Evolutionary conservation across 805 yeast genomes (phyloP), one percentile per base, ranked within the genome.

Genomic region (Metschnikowia kofuensis): DNA sequence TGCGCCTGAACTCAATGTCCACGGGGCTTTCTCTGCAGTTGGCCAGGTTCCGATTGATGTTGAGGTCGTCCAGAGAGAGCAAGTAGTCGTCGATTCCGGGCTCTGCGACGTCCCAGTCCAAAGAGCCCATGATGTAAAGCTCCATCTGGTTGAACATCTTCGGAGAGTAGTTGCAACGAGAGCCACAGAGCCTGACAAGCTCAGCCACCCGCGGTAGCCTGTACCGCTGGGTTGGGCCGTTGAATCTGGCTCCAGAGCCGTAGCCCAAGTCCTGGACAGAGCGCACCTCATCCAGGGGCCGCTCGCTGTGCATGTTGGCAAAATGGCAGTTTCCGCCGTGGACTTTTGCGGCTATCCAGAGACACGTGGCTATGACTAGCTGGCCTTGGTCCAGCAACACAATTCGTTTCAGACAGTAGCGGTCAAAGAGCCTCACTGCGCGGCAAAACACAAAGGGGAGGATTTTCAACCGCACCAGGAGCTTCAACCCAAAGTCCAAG

Each of bases 341-440:
- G n/a, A 84, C 76, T 65, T 92, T 92, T 27, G 96, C 84, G 2
- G 96, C 89, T 31, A 92, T 78, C 97, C 98, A 92, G 34, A 92
- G 71, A 52, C 96, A 89, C 5, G 96, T 89, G 52, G 96, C 87
- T 31, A 95, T 89, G 10, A 92, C 92, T 46, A 92, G 76, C 67
- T 91, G 97, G 52, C 89, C 84, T 68, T 91, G 98, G 49, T 87
- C 91, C 56, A 84, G 80, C 54, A 87, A 77, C 0, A 91, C 94
- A 7, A 90, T 82, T 58, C 98, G 77, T 59, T 84, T 86, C 45
- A 96, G 86, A 64, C 96, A 87, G 70, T 92, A 92, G 52, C 97
- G 80, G 66, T 92, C 99, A 52, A 92, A 87, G 45, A 91, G 76
- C 58, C 85, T 83, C 36, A 85, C 82, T 0, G 86, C 83, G 63